Conservation (phyloP, 148 eudicot species). For the Persicaria maculosa region DNA sequence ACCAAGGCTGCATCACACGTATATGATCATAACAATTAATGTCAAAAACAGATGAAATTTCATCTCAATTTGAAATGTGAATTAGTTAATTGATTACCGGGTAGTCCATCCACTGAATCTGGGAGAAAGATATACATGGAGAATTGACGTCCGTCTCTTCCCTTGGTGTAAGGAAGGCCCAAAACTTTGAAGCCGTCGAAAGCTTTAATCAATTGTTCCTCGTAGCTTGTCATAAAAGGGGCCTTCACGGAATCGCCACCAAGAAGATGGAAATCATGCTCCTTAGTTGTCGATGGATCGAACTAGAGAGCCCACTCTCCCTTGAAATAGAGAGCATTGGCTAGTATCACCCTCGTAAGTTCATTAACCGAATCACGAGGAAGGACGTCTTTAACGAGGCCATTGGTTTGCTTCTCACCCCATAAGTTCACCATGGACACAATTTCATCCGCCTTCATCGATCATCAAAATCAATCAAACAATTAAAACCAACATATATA, state of each 20-base stretch:
- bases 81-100: background rate
- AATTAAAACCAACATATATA: no score
- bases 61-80: no score
- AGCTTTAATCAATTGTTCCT: background rate
- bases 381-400: no score
- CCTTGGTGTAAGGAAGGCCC: constrained; percentile 12
- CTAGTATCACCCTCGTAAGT: no score
- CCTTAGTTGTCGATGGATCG: background rate
- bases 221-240: constrained; percentile 3
- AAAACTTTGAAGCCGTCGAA: constrained; percentile 14
- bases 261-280: constrained; percentile 10
- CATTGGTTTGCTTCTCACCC: no score
- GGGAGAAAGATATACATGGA: constrained; percentile 17
- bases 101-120: constrained; percentile 13
- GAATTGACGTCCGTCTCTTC: background rate
- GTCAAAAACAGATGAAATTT: no score
- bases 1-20: background rate
- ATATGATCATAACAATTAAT: no score
- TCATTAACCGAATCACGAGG: no score
- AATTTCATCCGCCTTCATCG: no score
- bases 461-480: no score
- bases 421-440: no score
- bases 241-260: background rate
- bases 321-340: constrained; percentile 21
- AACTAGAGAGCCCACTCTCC: no score